Evolutionary conservation across 2,329 filamentous ascomycete species (phyloP).

Genomic region (Talaromyces sp.): DNA sequence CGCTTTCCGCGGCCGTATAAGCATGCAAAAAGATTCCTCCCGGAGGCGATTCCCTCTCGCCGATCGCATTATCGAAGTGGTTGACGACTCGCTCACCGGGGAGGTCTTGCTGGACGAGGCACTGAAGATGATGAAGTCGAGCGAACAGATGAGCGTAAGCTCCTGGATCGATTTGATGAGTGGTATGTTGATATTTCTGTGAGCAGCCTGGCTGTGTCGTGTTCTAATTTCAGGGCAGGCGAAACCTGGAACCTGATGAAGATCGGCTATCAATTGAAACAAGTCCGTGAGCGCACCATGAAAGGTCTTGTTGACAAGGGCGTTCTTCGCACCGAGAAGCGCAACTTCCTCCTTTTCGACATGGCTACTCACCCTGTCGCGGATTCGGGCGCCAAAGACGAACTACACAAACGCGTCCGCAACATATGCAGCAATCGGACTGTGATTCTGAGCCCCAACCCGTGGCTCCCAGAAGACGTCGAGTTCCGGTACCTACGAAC

Average conservation of each 20-base stretch:
- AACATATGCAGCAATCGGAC: constrained; percentile 91
- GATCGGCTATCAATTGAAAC: constrained; percentile 98
- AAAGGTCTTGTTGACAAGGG: constrained; percentile 98
- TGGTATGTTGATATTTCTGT: constrained; percentile 52
- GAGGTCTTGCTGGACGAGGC: constrained; percentile 97
- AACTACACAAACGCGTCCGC: constrained; percentile 87
- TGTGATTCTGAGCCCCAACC: constrained; percentile 76
- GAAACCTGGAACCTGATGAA: constrained; percentile 99
- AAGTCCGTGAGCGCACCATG: constrained; percentile 93
- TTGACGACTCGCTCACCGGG: constrained; percentile 92
- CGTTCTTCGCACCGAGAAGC: constrained; percentile 96
- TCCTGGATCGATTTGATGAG: constrained; percentile 99
- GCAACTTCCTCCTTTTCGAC: constrained; percentile 98
- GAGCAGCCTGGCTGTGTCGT: constrained; percentile 8
- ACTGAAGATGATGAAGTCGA: constrained; percentile 99
- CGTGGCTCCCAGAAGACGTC: constrained; percentile 88
- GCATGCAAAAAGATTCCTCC: constrained; percentile 95
- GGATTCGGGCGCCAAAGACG: constrained; percentile 93
- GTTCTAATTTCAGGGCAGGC: constrained; percentile 49
- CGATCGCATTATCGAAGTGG: constrained; percentile 91
- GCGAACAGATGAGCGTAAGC: constrained; percentile 99
- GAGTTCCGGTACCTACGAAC: constrained; percentile 92
- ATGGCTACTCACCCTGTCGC: constrained; percentile 99
- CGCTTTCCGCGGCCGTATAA: constrained; percentile 90
- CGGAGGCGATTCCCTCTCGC: constrained; percentile 87